Conservation (phyloP, 2,329 filamentous ascomycete species). For the Xylaria sp. region DNA sequence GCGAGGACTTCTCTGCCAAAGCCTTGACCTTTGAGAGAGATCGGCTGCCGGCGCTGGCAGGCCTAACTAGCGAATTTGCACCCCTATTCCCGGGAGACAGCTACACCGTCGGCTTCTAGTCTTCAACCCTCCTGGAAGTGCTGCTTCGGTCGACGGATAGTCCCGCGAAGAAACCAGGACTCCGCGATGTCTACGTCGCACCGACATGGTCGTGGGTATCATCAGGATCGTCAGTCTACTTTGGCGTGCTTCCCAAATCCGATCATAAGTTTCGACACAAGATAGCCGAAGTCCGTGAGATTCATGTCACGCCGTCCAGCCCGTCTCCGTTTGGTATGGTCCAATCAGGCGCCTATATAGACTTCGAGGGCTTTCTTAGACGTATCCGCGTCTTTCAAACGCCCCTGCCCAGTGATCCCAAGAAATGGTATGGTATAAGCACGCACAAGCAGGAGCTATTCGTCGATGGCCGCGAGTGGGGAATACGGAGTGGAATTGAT, state of each 20-base stretch:
- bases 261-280: not conserved
- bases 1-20: too few relatives aligned
- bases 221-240: not conserved
- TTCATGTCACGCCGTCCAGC: not conserved
- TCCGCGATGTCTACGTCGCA: too few relatives aligned
- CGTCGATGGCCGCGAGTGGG: not conserved
- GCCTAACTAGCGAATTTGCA: too few relatives aligned
- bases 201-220: too few relatives aligned
- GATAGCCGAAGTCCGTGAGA: not conserved
- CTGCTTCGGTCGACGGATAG: too few relatives aligned
- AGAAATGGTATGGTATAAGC: not conserved
- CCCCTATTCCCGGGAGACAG: too few relatives aligned
- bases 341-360: not conserved
- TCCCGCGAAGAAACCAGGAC: too few relatives aligned
- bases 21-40: too few relatives aligned
- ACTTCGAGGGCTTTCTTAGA: not conserved
- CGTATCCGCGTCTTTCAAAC: not conserved
- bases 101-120: too few relatives aligned
- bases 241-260: not conserved
- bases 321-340: not conserved
- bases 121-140: too few relatives aligned
- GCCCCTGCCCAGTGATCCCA: not conserved
- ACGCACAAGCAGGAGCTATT: not conserved
- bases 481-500: not conserved
- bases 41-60: too few relatives aligned